These are phyloP conservation scores for Fomitopsis schrenkii DNA, from an alignment of 1,284 basidiomycete genomes.

Conservation along the genomic window DNA sequence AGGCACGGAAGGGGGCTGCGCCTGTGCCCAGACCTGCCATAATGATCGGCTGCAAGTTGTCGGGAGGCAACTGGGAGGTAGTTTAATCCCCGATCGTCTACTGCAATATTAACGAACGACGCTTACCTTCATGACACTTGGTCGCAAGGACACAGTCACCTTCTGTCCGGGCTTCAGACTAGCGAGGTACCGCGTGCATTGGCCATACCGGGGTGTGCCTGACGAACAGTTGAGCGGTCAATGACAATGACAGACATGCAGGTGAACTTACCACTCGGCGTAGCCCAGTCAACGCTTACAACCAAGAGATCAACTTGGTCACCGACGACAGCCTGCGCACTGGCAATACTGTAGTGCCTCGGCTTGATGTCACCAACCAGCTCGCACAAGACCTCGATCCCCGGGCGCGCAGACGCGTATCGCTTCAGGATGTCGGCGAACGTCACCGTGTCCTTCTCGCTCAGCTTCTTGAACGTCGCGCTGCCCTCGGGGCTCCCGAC, in stretches of 20 bases:
- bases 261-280: slow-evolving; percentile 66
- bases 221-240: slow-evolving; percentile 2
- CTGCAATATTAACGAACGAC: neutral
- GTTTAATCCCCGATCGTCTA: neutral
- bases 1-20: slow-evolving; percentile 97
- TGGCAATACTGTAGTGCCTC: slow-evolving; percentile 97
- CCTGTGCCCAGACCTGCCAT: slow-evolving; percentile 99
- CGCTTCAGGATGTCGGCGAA: slow-evolving; percentile 86
- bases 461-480: slow-evolving; percentile 92
- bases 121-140: slow-evolving; percentile 96
- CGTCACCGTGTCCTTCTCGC: slow-evolving; percentile 92
- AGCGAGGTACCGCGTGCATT: slow-evolving; percentile 95
- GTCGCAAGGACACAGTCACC: slow-evolving; percentile 97
- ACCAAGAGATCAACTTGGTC: slow-evolving; percentile 92
- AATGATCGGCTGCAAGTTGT: slow-evolving; percentile 87
- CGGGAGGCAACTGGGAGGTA: slow-evolving; percentile 67
- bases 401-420: slow-evolving; percentile 80
- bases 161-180: slow-evolving; percentile 83
- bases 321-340: slow-evolving; percentile 91
- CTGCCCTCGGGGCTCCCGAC: slow-evolving; percentile 92
- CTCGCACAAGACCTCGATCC: slow-evolving; percentile 82
- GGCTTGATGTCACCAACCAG: slow-evolving; percentile 94
- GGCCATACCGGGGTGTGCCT: slow-evolving; percentile 84
- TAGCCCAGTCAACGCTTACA: slow-evolving; percentile 94
- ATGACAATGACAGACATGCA: neutral